A percentile compares a stretch with the other conserved stretches of the same genome.
phyloP scores from a whole-genome alignment of 2,329 filamentous ascomycete species.

The Pestalotiopsis sp. region DNA sequence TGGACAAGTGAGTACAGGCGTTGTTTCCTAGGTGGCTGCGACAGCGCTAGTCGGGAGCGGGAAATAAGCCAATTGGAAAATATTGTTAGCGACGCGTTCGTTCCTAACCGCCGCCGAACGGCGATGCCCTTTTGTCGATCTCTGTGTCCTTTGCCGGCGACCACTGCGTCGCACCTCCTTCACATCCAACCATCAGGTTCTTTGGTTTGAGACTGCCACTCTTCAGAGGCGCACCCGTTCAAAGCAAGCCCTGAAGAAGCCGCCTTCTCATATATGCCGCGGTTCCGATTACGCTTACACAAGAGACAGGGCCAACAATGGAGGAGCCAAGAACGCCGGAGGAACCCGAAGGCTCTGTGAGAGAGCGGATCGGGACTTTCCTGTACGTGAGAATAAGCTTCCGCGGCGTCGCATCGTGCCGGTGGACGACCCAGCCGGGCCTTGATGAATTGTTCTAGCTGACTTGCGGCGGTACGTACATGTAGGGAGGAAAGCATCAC shows the following conservation, averaged over 20 bases:
- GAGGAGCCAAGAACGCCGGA: slow-evolving; percentile 1
- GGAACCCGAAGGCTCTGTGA: background rate
- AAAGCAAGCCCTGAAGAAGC: background rate
- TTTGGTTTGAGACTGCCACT: background rate
- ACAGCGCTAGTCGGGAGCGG: background rate
- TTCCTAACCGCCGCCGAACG: background rate
- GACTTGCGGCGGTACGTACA: background rate
- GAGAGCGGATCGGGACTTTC: background rate
- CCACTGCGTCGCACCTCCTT: background rate
- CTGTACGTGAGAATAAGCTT: background rate
- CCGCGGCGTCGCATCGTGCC: background rate
- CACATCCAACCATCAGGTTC: background rate
- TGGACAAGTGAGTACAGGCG: background rate
- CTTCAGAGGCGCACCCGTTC: background rate
- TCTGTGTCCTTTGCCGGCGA: background rate
- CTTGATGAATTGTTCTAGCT: background rate
- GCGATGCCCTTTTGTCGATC: background rate
- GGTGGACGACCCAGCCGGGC: background rate
- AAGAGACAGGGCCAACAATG: slow-evolving; percentile 4
- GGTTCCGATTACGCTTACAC: background rate
- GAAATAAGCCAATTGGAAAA: background rate
- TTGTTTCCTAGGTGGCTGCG: background rate
- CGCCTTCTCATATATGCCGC: background rate
- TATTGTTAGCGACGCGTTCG: background rate
- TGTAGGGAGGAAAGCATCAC: slow-evolving; percentile 28